These are phyloP conservation scores for Fusarium udum DNA, from an alignment of 2,329 filamentous ascomycete species.

Conservation along the genomic window DNA sequence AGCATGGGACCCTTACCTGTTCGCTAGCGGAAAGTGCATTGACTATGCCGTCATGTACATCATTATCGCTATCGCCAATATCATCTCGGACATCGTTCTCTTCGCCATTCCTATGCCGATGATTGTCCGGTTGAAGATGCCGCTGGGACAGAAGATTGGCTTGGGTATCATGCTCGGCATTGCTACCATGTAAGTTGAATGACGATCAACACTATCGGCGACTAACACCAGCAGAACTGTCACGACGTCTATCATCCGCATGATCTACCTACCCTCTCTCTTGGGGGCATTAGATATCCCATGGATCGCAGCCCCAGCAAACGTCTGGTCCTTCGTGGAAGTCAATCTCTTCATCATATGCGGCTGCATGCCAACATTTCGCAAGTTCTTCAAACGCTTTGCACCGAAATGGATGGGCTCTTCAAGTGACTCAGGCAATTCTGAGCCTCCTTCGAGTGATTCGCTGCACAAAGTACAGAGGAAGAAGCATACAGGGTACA, in stretches of 20 bases:
- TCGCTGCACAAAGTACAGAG: constrained; percentile 7
- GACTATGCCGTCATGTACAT: constrained; percentile 57
- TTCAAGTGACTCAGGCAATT: constrained; percentile 61
- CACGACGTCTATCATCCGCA: constrained; percentile 45
- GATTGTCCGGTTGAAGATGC: constrained; percentile 55
- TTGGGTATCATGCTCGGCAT: constrained; percentile 55
- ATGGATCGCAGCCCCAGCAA: constrained; percentile 38
- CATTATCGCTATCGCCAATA: constrained; percentile 57
- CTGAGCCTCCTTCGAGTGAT: not conserved
- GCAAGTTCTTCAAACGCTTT: constrained; percentile 66
- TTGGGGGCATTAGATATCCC: constrained; percentile 5
- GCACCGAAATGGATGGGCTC: constrained; percentile 70
- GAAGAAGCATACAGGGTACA: constrained; percentile 24
- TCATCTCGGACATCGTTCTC: constrained; percentile 57
- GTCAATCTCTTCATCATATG: constrained; percentile 44
- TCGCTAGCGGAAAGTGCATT: constrained; percentile 51
- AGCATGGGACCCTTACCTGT: constrained; percentile 33
- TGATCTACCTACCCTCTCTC: constrained; percentile 41
- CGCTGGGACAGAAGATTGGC: constrained; percentile 56
- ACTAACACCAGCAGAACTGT: constrained; percentile 40
- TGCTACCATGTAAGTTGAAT: constrained; percentile 43
- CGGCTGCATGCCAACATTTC: constrained; percentile 40
- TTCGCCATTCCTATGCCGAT: constrained; percentile 57
- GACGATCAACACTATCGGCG: accelerated
- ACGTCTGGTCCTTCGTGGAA: constrained; percentile 47